Conservation (phyloP, 345 rosid species). For the Kernera saxatilis region DNA sequence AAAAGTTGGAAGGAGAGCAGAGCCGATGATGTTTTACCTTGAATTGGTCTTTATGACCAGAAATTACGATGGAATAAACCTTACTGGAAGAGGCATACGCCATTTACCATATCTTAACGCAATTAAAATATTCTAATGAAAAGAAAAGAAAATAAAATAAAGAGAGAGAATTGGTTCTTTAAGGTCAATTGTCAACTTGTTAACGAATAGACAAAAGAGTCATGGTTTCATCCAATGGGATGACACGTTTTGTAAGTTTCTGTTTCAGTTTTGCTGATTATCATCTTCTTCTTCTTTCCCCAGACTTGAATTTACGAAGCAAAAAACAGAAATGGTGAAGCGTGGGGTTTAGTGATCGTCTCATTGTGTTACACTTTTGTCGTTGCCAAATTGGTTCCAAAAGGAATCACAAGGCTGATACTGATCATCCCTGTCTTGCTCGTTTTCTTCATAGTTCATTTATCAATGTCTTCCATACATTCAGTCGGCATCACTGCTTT, state of each 20-base stretch:
- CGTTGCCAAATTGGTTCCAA: slow-evolving; percentile 25
- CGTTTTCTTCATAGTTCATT: slow-evolving; percentile 40
- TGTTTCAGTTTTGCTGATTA: neutral
- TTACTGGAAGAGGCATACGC: neutral
- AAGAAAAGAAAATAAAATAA: neutral
- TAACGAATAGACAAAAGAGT: neutral
- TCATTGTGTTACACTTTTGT: slow-evolving; percentile 33
- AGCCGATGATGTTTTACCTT: slow-evolving; percentile 23
- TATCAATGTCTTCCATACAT: slow-evolving; percentile 26
- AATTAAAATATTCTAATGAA: slow-evolving; percentile 18
- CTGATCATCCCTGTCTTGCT: slow-evolving; percentile 32
- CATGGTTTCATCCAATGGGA: neutral
- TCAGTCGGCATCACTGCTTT: slow-evolving; percentile 37
- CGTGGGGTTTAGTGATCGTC: slow-evolving; percentile 30
- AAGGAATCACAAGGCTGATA: slow-evolving; percentile 36
- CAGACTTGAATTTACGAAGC: neutral
- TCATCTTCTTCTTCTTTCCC: neutral
- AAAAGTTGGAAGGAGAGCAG: neutral
- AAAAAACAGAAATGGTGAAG: slow-evolving; percentile 30
- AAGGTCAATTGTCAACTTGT: slow-evolving; percentile 14
- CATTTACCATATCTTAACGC: slow-evolving; percentile 7
- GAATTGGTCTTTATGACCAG: slow-evolving; percentile 10
- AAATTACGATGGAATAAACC: slow-evolving; percentile 13
- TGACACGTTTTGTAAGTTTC: neutral
- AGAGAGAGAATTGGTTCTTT: slow-evolving; percentile 25